Percentiles rank a stretch among this genome's conserved stretches.
phyloP scores from a whole-genome alignment of 345 rosid species.

The Hirschfeldia incana region DNA sequence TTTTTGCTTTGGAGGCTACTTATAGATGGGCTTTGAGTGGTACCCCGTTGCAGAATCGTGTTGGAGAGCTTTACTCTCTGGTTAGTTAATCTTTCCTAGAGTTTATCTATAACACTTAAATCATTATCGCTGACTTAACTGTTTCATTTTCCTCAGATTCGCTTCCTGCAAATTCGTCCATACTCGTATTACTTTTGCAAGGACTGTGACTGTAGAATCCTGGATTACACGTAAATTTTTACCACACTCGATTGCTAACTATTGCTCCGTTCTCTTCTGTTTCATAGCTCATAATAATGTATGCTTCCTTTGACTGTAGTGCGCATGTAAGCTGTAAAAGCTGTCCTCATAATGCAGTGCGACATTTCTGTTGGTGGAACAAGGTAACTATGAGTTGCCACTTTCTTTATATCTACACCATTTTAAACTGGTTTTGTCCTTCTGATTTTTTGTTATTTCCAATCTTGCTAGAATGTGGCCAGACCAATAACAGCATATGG shows the following conservation, averaged over 20 bases:
- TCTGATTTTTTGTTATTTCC: neutral
- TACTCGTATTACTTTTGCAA: slow-evolving; percentile 94
- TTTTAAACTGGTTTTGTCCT: slow-evolving; percentile 8
- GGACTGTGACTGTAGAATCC: slow-evolving; percentile 88
- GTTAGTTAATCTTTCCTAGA: slow-evolving; percentile 46
- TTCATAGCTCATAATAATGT: neutral
- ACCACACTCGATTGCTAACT: slow-evolving; percentile 1
- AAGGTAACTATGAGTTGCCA: slow-evolving; percentile 52
- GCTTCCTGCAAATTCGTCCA: slow-evolving; percentile 81
- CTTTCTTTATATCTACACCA: neutral
- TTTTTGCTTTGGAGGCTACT: slow-evolving; percentile 77
- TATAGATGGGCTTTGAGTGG: slow-evolving; percentile 98
- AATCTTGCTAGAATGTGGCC: slow-evolving; percentile 61
- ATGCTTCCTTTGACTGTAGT: slow-evolving; percentile 43
- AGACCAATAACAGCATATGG: slow-evolving; percentile 66
- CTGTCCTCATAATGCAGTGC: slow-evolving; percentile 79
- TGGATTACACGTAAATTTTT: slow-evolving; percentile 70
- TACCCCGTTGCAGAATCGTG: slow-evolving; percentile 98
- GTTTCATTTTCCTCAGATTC: slow-evolving; percentile 62
- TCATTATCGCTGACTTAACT: slow-evolving; percentile 18
- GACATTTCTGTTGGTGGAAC: slow-evolving; percentile 99
- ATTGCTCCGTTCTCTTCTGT: slow-evolving; percentile 2
- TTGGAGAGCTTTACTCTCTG: slow-evolving; percentile 95
- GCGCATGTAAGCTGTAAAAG: slow-evolving; percentile 53
- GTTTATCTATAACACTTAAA: slow-evolving; percentile 1